phyloP scores from a whole-genome alignment of 495 filamentous ascomycete genomes.

The Neurospora sp. region DNA sequence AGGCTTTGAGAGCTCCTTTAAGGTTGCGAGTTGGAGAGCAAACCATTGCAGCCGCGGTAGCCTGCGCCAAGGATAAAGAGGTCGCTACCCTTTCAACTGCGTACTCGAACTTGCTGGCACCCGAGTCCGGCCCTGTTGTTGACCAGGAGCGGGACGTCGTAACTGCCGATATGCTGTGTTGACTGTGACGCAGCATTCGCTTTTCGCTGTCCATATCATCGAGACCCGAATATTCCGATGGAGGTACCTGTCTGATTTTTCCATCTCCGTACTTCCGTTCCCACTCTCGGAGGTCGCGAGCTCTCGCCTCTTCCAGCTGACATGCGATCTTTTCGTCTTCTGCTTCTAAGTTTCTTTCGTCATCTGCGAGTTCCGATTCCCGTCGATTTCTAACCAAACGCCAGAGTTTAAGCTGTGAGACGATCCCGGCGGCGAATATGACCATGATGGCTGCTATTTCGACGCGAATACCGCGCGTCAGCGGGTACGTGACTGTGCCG shows the following conservation, averaged over 20 bases:
- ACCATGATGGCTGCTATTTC: conserved; percentile 74
- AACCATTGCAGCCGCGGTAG: conserved; percentile 18
- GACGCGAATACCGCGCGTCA: conserved; percentile 77
- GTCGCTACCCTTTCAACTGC: conserved; percentile 9
- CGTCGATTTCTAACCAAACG: conserved; percentile 69
- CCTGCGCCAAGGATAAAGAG: conserved; percentile 16
- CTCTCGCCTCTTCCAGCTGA: conserved; percentile 56
- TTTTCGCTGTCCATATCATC: conserved; percentile 43
- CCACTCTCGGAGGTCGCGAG: conserved; percentile 64
- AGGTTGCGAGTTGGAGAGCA: neutral
- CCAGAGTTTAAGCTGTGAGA: conserved; percentile 84
- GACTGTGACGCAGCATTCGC: conserved; percentile 32
- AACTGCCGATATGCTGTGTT: conserved; percentile 13
- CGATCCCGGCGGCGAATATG: conserved; percentile 60
- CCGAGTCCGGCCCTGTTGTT: conserved; percentile 14
- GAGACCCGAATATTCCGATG: conserved; percentile 41
- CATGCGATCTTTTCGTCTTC: conserved; percentile 61
- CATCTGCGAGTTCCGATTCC: conserved; percentile 46
- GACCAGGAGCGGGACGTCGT: conserved; percentile 12
- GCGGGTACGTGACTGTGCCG: conserved; percentile 64
- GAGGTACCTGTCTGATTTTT: conserved; percentile 6
- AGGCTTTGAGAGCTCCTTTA: neutral
- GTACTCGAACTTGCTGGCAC: conserved; percentile 17
- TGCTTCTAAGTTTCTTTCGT: conserved; percentile 50
- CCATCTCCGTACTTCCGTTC: conserved; percentile 65